Evolutionary conservation across 352 stramenopile species (phyloP), one percentile per base, ranked within the genome.

Genomic region (Phytopythium kandeliae): DNA sequence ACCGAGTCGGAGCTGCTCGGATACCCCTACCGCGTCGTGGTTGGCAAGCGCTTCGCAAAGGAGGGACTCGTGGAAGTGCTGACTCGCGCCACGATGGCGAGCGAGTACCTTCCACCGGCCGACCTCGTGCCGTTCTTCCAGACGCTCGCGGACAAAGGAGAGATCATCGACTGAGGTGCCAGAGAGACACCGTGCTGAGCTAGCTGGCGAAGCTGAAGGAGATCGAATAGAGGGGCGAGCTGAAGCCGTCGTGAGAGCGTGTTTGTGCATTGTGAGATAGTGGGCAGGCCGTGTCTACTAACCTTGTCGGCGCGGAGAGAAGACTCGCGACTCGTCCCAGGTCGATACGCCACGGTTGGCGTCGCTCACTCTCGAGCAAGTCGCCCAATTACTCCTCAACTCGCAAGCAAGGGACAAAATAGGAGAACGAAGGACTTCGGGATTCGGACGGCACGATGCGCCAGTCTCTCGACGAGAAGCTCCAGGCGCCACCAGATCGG

Each of bases 1-100:
- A 79, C 78, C 19, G 86, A 96, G 50, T 87, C 84, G 2, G 85
- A 96, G 64, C 81, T 96, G 33, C 64, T 93, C 11, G 86, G 86
- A 1, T 92, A 87, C 48, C 86, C 86, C n/a, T 92, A 79, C 61
- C 81, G 83, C 31, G 67, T 95, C 13, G 81, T 95, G 5, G 69
- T 96, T 17, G 86, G 86, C 55, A 94, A 89, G 55, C 72, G 75
- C 6, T 94, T 88, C 47, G 66, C 57, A 3, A 79, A 74, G 25
- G 84, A 92, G 65, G 76, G 79, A 9, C 66, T 92, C 7, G 78
- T 94, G 0, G 83, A 94, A 54, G 72, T 92, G 21, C 74, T 88
- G 50, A 77, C 67, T 21, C 74, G 83, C 51, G 63, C 67, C 19
- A 87, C 71, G 7, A 78, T 92, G 71, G 64, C 77, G 34, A 85